Evolutionary conservation across 1,284 basidiomycete genomes (phyloP).

Genomic region (Ganoderma meredithae): DNA sequence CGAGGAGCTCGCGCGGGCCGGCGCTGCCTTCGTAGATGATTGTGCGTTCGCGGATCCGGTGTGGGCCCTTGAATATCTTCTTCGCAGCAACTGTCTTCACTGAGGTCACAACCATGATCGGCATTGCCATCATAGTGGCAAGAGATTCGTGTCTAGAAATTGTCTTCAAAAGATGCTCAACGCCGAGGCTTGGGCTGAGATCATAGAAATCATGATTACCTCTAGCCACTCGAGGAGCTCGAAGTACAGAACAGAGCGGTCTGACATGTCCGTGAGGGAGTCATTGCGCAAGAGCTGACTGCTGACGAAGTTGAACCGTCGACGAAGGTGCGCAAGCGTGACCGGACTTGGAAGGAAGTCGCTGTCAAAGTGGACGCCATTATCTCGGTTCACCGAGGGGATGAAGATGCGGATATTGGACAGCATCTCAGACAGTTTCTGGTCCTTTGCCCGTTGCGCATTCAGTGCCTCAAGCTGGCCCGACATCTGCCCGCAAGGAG

Average conservation of each 20-base stretch:
- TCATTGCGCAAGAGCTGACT: slow-evolving; percentile 88
- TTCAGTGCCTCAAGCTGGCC: slow-evolving; percentile 80
- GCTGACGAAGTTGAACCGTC: slow-evolving; percentile 87
- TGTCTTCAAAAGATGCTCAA: slow-evolving; percentile 54
- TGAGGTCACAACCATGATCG: slow-evolving; percentile 85
- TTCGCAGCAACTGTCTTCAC: slow-evolving; percentile 66
- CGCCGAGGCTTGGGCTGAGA: background rate
- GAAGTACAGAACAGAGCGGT: slow-evolving; percentile 85
- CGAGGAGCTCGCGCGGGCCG: slow-evolving; percentile 87
- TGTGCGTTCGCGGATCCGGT: slow-evolving; percentile 72
- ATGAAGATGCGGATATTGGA: slow-evolving; percentile 78
- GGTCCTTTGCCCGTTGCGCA: slow-evolving; percentile 75
- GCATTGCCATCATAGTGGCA: slow-evolving; percentile 95
- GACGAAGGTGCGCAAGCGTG: slow-evolving; percentile 85
- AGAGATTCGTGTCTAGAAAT: slow-evolving; percentile 91
- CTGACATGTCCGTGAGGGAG: slow-evolving; percentile 91
- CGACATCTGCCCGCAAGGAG: slow-evolving; percentile 58
- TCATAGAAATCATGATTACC: slow-evolving; percentile 51
- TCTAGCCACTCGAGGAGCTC: slow-evolving; percentile 91
- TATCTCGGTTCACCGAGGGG: slow-evolving; percentile 76
- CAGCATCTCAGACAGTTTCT: slow-evolving; percentile 72
- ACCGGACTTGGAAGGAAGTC: slow-evolving; percentile 92
- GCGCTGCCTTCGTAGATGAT: slow-evolving; percentile 90
- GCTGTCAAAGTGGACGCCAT: slow-evolving; percentile 73
- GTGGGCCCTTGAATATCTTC: slow-evolving; percentile 51